A percentile compares a stretch with the other conserved stretches of the same genome.
phyloP scores from a whole-genome alignment of 352 stramenopile genomes.

The Globisporangium nodosum region DNA sequence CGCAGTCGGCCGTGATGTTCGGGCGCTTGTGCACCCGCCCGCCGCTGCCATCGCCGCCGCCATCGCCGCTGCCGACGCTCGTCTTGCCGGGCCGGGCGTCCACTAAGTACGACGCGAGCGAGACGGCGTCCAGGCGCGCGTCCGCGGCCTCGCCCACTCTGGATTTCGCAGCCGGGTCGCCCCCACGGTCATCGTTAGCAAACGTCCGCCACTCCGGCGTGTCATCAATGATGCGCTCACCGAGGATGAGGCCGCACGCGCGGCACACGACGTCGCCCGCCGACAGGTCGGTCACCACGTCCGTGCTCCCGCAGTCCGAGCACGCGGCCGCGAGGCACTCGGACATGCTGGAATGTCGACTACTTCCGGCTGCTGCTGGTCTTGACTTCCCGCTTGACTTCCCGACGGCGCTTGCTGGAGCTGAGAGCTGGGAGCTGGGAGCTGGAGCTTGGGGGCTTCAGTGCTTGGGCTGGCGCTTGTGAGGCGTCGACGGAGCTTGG shows the following conservation, averaged over 20 bases:
- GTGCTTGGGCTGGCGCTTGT: too few species aligned
- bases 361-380: too few species aligned
- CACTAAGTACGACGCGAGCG: slow-evolving; percentile 68
- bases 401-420: too few species aligned
- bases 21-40: slow-evolving; percentile 43
- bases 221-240: slow-evolving; percentile 87
- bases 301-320: slow-evolving; percentile 57
- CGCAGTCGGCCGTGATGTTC: slow-evolving; percentile 51
- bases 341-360: slow-evolving; percentile 29
- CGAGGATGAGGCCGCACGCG: slow-evolving; percentile 77
- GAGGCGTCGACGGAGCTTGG: too few species aligned
- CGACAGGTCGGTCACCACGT: slow-evolving; percentile 78
- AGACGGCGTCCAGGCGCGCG: slow-evolving; percentile 47
- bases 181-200: slow-evolving; percentile 84
- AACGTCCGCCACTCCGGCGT: slow-evolving; percentile 83
- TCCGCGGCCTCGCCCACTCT: slow-evolving; percentile 70
- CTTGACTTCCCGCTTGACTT: too few species aligned
- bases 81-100: slow-evolving; percentile 36
- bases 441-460: too few species aligned
- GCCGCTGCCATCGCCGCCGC: slow-evolving; percentile 13
- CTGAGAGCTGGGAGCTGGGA: too few species aligned
- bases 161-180: slow-evolving; percentile 73
- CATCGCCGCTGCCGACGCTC: neutral
- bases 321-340: slow-evolving; percentile 63
- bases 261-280: slow-evolving; percentile 80